Evolutionary conservation across 306 rosid species (phyloP).

Genomic region (Benincasa hispida): DNA sequence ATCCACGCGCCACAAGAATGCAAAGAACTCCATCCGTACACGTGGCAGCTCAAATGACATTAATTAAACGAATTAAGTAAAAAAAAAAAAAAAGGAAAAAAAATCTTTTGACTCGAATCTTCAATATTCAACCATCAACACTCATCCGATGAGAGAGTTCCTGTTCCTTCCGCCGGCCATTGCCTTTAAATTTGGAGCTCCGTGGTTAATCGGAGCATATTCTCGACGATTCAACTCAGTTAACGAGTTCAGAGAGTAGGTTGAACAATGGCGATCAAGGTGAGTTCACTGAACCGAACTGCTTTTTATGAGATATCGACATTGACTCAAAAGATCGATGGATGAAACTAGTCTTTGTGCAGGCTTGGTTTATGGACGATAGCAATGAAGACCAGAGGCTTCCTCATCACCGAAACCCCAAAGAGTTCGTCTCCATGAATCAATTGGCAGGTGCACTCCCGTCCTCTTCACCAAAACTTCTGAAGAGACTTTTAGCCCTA

Average conservation of each 20-base stretch:
- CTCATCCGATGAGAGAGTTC: neutral
- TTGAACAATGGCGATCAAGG: conserved; percentile 1
- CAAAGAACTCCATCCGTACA: neutral
- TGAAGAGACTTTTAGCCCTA: neutral
- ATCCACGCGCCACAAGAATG: neutral
- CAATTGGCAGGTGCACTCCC: conserved; percentile 41
- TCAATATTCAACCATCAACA: neutral
- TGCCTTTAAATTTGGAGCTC: neutral
- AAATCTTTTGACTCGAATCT: neutral
- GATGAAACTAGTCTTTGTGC: neutral
- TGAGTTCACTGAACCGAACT: neutral
- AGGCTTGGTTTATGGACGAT: conserved; percentile 90
- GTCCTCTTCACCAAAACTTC: neutral
- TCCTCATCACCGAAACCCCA: conserved; percentile 51
- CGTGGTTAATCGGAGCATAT: neutral
- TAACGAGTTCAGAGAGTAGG: neutral
- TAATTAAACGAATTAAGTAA: neutral
- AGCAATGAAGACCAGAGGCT: conserved; percentile 57
- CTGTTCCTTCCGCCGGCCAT: neutral
- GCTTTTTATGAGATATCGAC: neutral
- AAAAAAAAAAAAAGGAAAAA: neutral
- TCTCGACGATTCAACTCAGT: neutral
- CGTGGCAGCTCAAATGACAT: neutral
- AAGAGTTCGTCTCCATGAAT: conserved; percentile 35
- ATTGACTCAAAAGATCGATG: neutral